phyloP scores from a whole-genome alignment of 2,329 filamentous ascomycete species.

The Ploettnerulaceae sp. region DNA sequence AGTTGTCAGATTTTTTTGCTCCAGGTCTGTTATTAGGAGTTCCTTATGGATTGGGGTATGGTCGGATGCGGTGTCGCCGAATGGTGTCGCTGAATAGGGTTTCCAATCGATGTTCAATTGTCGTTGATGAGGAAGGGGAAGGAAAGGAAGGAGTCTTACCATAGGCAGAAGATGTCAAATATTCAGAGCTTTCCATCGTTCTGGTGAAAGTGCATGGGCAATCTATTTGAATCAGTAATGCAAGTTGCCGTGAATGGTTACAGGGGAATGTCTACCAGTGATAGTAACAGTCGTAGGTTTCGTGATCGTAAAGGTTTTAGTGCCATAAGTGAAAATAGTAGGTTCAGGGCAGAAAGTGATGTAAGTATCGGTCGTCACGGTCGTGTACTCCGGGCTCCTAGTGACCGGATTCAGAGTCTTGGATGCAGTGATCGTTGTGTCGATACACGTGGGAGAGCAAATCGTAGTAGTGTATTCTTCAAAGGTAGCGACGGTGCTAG shows the following conservation, averaged over 20 bases:
- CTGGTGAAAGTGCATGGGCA: slow-evolving; percentile 3
- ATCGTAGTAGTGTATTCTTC: not conserved
- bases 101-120: not conserved
- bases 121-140: not conserved
- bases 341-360: slow-evolving; percentile 1
- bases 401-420: not conserved
- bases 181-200: slow-evolving; percentile 4
- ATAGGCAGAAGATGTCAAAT: not conserved
- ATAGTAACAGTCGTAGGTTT: slow-evolving; percentile 3
- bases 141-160: not conserved
- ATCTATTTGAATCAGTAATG: not conserved
- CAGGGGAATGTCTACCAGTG: not conserved
- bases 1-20: too few species aligned
- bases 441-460: slow-evolving; percentile 4
- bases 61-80: too few species aligned
- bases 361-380: not conserved
- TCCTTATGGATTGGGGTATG: too few species aligned
- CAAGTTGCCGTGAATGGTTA: too few species aligned
- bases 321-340: not conserved
- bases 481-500: slow-evolving; percentile 1
- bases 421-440: slow-evolving; percentile 4
- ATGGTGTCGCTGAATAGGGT: not conserved
- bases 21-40: too few species aligned
- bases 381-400: slow-evolving; percentile 2
- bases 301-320: not conserved